Base-by-base conservation (phyloP, 257 asterid species). In the Nicotiana benthamiana region DNA sequence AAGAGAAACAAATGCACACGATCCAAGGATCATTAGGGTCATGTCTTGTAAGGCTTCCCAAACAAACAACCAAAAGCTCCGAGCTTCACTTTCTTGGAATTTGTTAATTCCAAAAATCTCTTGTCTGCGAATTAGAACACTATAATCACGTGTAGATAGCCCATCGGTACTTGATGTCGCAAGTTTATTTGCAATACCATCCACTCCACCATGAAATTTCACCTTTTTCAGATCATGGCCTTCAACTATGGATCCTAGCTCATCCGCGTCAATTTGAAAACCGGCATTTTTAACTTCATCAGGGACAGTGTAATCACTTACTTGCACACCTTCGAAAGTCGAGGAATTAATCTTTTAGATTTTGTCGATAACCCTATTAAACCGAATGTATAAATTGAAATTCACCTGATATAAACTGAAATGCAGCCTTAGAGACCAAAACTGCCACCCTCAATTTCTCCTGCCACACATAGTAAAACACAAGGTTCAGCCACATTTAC, bases 11-110 rank as follows among this genome's bases (percentile, higher is more conserved):
- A 91, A 79, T 0, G 98, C 98, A 63, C 97, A 94, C 4, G 87
- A 89, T 10, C 92, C 98, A 34, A 94, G 98, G 82, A 94, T 94
- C 98, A 92, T 92, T 36, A 94, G 94, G 18, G 98, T 94, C 91
- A 89, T 92, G 80, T 94, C 98, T 51, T 94, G 97, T 81, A 94
- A 97, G 75, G 98, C 97, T 81, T 94, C 97, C 91, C 90, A 92
- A 17, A 94, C 93, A 75, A 94, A 94, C 20, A 92, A 83, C 92
- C 91, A 91, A 80, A 91, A 94, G 82, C 96, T 88, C 79, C 86
- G 89, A 1, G 89, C 75, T 40, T 82, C 92, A 1, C 76, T 76
- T 83, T 93, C 97, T 8, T 81, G 79, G 84, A 94, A 94, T 62
- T 90, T 91, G 64, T 92, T 94, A 81, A 92, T 83, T 17, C 98